Evolutionary conservation across 106 monocot genomes (phyloP), one percentile per base, ranked within the genome.

Genomic region (Apostasia shenzhenica): DNA sequence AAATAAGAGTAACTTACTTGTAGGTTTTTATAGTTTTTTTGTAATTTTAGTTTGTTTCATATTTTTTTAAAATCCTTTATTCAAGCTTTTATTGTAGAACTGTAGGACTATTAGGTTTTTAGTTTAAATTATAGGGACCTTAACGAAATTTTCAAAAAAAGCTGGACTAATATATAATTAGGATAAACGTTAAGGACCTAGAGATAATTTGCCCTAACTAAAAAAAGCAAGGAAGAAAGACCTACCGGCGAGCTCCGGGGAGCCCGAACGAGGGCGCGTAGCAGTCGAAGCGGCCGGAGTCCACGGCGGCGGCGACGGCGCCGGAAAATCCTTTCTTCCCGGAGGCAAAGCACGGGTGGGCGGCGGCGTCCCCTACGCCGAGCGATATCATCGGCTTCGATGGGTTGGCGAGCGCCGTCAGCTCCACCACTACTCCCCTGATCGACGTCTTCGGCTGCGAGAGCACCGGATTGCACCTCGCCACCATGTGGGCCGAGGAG

Each of bases 191-290:
- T 6, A 45, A 43, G n/a, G 51, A 12, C 37, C 2, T 41, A 3
- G 5, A 2, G 41, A 6, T 12, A 7, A 1, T 8, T 3, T 13
- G 5, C 4, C 26, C 26, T 26, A 26, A 26, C 0, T 26, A 26
- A 26, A 26, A 26, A 26, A 26, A 26, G 26, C 26, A 26, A 26
- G 26, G 26, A 26, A 26, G 26, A 26, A 26, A 26, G 26, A 53
- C 66, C 10, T 7, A 89, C 87, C 94, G 40, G 68, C 91, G 91
- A 9, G 81, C 85, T 9, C 57, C 69, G 5, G 87, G 79, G 64
- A 75, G 77, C 41, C 94, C 94, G 40, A 67, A 83, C 40, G 91
- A 82, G 0, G 85, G 94, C 2, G 88, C 71, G 57, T 94, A 94
- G 67, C 83, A 81, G 74, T 85, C 78, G 72, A 83, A 85, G 44